Evolutionary conservation across 192 early-diverging fungal species (phyloP).

Genomic region (Entomortierella chlamydospora): DNA sequence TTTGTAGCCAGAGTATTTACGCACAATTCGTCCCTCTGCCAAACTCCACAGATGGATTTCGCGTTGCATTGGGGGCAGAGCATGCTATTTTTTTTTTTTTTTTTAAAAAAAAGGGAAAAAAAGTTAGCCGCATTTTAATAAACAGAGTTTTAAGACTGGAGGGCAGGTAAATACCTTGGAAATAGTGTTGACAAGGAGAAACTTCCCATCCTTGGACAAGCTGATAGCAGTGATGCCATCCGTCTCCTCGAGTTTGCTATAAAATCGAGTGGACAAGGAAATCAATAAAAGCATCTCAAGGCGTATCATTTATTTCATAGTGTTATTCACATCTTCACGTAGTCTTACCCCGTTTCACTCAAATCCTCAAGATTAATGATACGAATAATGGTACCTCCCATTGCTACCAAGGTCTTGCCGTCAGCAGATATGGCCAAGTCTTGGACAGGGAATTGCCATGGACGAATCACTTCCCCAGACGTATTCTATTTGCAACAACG

Average conservation of each 20-base stretch:
- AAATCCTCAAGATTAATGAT: slow-evolving; percentile 45
- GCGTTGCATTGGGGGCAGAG: slow-evolving; percentile 70
- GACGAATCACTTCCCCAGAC: slow-evolving; percentile 66
- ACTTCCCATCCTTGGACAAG: slow-evolving; percentile 60
- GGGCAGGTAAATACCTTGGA: slow-evolving; percentile 54
- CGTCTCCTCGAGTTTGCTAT: slow-evolving; percentile 54
- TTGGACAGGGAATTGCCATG: slow-evolving; percentile 61
- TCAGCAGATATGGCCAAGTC: slow-evolving; percentile 75
- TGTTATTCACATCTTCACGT: too few species aligned
- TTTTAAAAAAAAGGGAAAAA: too few species aligned
- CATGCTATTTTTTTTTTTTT: slow-evolving; percentile 48
- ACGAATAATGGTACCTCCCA: slow-evolving; percentile 35
- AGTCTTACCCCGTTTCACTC: slow-evolving; percentile 24
- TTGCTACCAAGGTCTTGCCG: slow-evolving; percentile 67
- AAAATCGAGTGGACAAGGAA: not conserved
- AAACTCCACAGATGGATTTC: slow-evolving; percentile 95
- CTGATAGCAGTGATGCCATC: slow-evolving; percentile 53
- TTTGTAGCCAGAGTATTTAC: slow-evolving; percentile 84
- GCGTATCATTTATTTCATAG: too few species aligned
- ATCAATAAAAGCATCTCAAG: not conserved
- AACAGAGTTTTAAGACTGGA: too few species aligned
- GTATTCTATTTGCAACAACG: slow-evolving; percentile 1
- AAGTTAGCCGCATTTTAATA: too few species aligned
- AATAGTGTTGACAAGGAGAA: slow-evolving; percentile 62
- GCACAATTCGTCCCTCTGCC: slow-evolving; percentile 70